Evolutionary conservation across 1,139 yeast species (phyloP), one percentile per base, ranked within the genome.

Genomic region (Kurtzmaniella quercitrusa): DNA sequence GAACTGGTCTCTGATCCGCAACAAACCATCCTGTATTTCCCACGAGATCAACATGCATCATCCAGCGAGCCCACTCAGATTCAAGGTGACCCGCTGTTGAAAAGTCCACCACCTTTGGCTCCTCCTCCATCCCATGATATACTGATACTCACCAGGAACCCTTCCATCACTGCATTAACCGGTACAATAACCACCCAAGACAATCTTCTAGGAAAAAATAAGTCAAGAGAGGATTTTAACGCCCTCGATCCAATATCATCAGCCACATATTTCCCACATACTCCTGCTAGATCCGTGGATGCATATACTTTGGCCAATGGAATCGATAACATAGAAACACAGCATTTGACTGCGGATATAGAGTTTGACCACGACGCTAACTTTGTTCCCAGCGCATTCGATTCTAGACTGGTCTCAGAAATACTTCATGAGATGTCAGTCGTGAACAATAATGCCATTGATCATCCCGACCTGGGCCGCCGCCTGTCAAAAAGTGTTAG

Each of bases 271-370:
- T 57, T 61, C 38, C 68, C 68, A 17, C 67, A 63, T 44, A 60
- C 63, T 1, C 66, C 66, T 14, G 56, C 54, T 48, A 43, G 36
- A 41, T 19, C 40, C 30, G 21, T 35, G 8, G 21, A 21, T 20
- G 28, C 38, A 34, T 33, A 21, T 30, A 39, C 34, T 14, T 38
- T 37, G 17, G 30, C 22, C 17, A 8, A 5, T 19, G 39, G 15
- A 16, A 14, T 15, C 12, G 46, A 38, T 22, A 5, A 38, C 4
- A 36, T 39, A 11, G 43, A 50, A 35, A 49, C 62, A 7, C 72
- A 66, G 50, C 71, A 66, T 50, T 54, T 68, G 33, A 65, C 65
- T 8, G 71, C 73, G 9, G 64, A 67, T 47, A 46, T 68, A 38
- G 74, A 67, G 49, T 67, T 59, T 42, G 73, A 68, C 47, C 70